These are phyloP conservation scores for Yamadazyma scolyti DNA, from an alignment of 805 yeast genomes.

Conservation along the genomic window DNA sequence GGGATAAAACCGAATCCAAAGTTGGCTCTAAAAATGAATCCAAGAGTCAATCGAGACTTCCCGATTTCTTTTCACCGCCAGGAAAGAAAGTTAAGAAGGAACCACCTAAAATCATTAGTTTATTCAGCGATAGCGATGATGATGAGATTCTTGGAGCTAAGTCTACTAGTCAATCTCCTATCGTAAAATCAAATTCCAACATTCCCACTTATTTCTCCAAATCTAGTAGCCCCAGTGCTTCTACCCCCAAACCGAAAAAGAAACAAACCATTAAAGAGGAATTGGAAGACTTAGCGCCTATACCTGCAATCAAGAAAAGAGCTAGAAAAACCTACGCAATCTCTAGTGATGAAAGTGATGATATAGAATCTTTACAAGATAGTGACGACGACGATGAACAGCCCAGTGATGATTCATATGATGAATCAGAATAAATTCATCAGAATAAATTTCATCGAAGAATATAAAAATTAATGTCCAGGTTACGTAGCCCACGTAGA, in stretches of 20 bases:
- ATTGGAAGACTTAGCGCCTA: slow-evolving; percentile 18
- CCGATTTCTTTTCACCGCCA: slow-evolving; percentile 18
- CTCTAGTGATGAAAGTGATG: slow-evolving; percentile 5
- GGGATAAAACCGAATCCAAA: not conserved
- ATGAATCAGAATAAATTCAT: slow-evolving; percentile 3
- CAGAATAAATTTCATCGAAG: no score
- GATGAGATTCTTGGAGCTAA: slow-evolving; percentile 23
- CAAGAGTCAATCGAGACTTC: slow-evolving; percentile 8
- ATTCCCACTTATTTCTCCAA: slow-evolving; percentile 1
- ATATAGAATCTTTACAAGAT: no score
- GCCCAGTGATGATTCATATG: slow-evolving; percentile 13
- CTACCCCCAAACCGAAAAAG: slow-evolving; percentile 5
- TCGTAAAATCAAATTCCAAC: slow-evolving; percentile 2
- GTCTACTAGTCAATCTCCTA: slow-evolving; percentile 8
- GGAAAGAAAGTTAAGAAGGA: slow-evolving; percentile 3
- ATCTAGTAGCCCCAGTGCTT: slow-evolving; percentile 2
- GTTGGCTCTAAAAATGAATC: not conserved
- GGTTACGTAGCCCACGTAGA: no score
- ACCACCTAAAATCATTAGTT: slow-evolving; percentile 11
- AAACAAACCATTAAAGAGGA: slow-evolving; percentile 16
- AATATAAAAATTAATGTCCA: no score
- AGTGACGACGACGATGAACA: slow-evolving; percentile 9
- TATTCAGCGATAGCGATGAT: slow-evolving; percentile 33
- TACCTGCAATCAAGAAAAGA: slow-evolving; percentile 8
- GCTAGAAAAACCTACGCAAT: slow-evolving; percentile 4